Percentiles rank a stretch among this genome's conserved stretches.
phyloP scores from a whole-genome alignment of 2,329 filamentous ascomycete genomes.

The Sarocladium kiliense region DNA sequence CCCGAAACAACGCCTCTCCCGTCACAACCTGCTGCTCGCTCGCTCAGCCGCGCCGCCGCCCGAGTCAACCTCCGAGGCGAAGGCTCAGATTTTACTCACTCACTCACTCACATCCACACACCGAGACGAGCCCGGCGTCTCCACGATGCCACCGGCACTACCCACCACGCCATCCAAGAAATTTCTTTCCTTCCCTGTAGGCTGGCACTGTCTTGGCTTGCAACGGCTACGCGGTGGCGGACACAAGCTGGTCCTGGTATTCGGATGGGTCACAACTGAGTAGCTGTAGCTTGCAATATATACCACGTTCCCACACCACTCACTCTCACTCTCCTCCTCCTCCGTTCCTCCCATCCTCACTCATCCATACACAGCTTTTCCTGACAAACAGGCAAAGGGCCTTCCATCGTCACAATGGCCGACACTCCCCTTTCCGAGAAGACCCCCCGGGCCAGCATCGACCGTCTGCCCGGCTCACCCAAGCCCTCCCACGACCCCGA shows the following conservation, averaged over 20 bases:
- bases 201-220: not conserved
- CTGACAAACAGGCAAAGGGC: not conserved
- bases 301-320: not conserved
- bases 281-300: not conserved
- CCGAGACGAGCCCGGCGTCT: not conserved
- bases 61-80: not conserved
- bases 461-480: constrained; percentile 2
- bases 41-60: not conserved
- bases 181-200: too few species aligned
- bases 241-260: not conserved
- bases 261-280: not conserved
- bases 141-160: not conserved
- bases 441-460: constrained; percentile 9
- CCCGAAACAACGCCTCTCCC: not conserved
- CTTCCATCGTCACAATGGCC: not conserved
- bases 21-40: not conserved
- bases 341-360: not conserved
- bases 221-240: not conserved
- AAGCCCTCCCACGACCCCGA: constrained; percentile 27
- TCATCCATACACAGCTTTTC: not conserved
- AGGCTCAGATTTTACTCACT: too few species aligned
- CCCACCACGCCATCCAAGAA: not conserved
- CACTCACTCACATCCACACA: not conserved
- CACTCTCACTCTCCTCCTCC: not conserved
- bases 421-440: constrained; percentile 9